Base-by-base conservation (phyloP, 2,329 filamentous ascomycete genomes). In the Fonsecaea pedrosoi region DNA sequence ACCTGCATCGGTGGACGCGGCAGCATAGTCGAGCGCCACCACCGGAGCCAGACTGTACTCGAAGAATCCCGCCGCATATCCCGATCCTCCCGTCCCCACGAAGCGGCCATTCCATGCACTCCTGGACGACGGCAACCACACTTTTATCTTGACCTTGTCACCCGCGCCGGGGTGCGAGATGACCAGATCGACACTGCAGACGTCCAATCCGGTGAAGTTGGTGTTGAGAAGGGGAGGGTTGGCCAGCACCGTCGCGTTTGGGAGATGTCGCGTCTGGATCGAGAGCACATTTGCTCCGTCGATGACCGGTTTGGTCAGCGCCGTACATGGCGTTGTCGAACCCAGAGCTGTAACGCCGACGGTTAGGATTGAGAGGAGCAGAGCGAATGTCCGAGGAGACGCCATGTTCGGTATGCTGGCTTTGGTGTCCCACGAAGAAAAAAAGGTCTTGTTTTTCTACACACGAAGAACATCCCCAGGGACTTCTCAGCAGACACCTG, bases 61-160 rank as follows among this genome's bases (percentile, higher is more conserved):
- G 40, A 53, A 40, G 21, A 64, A 45, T 4, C 66, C 67, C 12
- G 65, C 56, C 2, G 54, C 35, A 34, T 56, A 70, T 2, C 78
- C 77, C 10, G 78, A 80, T 2, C 80, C 81, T 1, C 82, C 82
- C 0, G 76, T 70, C 5, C 73, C 78, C 58, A 76, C 72, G 35
- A 83, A 75, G 0, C 79, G 76, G 1, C 75, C 72, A 42, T 80
- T 80, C 79, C 79, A 81, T 18, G 25, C 25, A 25, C 25, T 25
- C 25, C 69, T 67, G 0, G 32, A 30, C 1, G 69, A 15, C 69
- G 80, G 75, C 70, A 79, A 69, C 76, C 77, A 73, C 65, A 78
- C 66, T 72, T 79, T 73, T 1, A 79, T 73, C 71, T 82, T 81
- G 38, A 75, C 73, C 15, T 15, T 54, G 35, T 61, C 59, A 7